Conservation (phyloP, 139 green algal species). For the Micromonas commoda region DNA sequence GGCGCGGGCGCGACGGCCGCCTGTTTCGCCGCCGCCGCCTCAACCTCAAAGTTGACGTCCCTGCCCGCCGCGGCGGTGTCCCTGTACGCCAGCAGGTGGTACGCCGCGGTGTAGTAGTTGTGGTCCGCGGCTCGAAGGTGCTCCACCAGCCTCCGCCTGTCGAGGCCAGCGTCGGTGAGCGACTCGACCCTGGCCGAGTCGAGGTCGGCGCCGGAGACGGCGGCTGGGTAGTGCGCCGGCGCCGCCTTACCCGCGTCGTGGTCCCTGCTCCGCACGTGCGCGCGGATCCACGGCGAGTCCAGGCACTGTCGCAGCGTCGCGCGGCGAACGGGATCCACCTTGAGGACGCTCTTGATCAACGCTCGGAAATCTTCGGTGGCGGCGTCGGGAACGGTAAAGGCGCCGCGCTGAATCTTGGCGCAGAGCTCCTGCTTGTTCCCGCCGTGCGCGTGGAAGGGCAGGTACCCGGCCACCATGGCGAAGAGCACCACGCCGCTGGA, state of each 20-base stretch:
- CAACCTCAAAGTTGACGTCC: too few relatives aligned
- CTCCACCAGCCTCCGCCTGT: not conserved
- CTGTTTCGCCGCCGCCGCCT: conserved; percentile 39
- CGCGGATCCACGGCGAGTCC: not conserved
- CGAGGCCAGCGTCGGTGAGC: conserved; percentile 38
- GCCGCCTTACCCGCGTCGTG: not conserved
- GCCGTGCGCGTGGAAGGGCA: conserved; percentile 28
- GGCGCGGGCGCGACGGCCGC: conserved; percentile 34
- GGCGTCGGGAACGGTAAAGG: conserved; percentile 51
- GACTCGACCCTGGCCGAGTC: conserved; percentile 27
- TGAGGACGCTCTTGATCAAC: conserved; percentile 61
- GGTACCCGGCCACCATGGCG: conserved; percentile 63
- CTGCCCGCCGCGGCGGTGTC: not conserved
- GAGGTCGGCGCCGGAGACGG: conserved; percentile 31
- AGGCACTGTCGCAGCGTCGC: conserved; percentile 40
- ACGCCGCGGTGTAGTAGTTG: not conserved
- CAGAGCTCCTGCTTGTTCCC: conserved; percentile 60
- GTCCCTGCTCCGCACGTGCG: not conserved
- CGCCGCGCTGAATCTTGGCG: conserved; percentile 63
- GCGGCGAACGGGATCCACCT: conserved; percentile 55
- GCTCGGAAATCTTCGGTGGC: conserved; percentile 42
- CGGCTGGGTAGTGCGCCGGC: conserved; percentile 48
- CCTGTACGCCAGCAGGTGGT: not conserved
- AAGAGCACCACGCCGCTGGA: conserved; percentile 76
- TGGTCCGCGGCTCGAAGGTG: conserved; percentile 18